These are phyloP conservation scores for Boletellus ananas DNA, from an alignment of 768 basidiomycete genomes.

Conservation along the genomic window DNA sequence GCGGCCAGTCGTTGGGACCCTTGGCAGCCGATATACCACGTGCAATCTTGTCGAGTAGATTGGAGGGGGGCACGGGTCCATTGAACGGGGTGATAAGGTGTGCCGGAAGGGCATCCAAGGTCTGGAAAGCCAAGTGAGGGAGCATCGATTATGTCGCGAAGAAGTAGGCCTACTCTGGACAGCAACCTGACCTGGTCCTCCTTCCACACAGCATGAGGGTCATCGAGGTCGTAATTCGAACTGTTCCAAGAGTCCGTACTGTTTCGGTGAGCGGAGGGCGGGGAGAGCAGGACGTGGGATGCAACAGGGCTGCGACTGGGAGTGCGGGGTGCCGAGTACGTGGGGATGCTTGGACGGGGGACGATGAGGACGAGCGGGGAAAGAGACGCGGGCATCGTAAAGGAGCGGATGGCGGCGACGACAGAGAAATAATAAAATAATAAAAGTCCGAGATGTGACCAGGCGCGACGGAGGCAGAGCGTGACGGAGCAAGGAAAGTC, in stretches of 20 bases:
- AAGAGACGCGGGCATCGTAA: constrained; percentile 42
- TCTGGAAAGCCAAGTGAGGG: constrained; percentile 35
- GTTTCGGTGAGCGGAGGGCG: constrained; percentile 44
- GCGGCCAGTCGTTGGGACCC: constrained; percentile 76
- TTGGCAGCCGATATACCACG: constrained; percentile 73
- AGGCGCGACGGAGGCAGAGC: neutral
- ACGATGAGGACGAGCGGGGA: constrained; percentile 59
- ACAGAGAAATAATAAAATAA: constrained; percentile 14
- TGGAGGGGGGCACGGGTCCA: constrained; percentile 78
- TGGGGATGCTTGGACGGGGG: constrained; percentile 50
- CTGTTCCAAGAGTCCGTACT: constrained; percentile 86
- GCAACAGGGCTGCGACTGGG: constrained; percentile 55
- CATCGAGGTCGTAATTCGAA: constrained; percentile 62
- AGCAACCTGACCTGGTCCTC: constrained; percentile 68
- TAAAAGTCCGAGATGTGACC: constrained; percentile 13
- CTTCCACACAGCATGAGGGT: constrained; percentile 69
- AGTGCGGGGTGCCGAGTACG: constrained; percentile 51
- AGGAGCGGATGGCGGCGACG: constrained; percentile 50
- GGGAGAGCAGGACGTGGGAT: constrained; percentile 49
- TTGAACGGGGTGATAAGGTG: constrained; percentile 87
- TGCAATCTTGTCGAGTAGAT: constrained; percentile 84
- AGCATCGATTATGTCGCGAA: neutral
- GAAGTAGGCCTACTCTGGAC: constrained; percentile 47
- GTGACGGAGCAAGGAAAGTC: constrained; percentile 18
- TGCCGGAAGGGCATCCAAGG: constrained; percentile 76